Conservation (phyloP, 768 basidiomycete species). For the Suillus hirtellus region DNA sequence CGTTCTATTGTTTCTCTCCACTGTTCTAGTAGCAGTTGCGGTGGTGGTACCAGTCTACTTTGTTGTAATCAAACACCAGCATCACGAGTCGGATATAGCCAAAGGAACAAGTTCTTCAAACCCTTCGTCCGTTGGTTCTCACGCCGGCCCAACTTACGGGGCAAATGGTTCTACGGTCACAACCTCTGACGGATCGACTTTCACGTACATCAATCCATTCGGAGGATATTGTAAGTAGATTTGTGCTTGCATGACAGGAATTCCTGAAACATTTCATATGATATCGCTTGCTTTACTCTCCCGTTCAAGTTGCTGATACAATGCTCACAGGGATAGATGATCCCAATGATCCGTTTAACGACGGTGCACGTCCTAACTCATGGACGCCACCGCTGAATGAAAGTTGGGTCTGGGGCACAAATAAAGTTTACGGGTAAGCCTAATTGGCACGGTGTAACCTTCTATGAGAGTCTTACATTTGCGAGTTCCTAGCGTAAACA, state of each 20-base stretch:
- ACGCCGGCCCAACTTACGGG: not conserved
- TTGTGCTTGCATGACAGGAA: not conserved
- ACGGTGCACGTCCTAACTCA: slow-evolving; percentile 69
- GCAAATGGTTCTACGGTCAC: slow-evolving; percentile 69
- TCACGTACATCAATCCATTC: slow-evolving; percentile 77
- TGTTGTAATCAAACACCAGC: not conserved
- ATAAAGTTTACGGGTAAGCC: slow-evolving; percentile 61
- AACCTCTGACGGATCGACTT: slow-evolving; percentile 65
- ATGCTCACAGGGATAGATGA: slow-evolving; percentile 56
- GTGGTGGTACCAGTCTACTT: slow-evolving; percentile 3
- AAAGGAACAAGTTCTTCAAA: not conserved
- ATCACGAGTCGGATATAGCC: not conserved
- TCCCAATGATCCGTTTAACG: slow-evolving; percentile 73
- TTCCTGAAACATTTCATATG: not conserved
- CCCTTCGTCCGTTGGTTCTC: not conserved
- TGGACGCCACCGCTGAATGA: slow-evolving; percentile 82
- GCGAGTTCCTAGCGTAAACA: slow-evolving; percentile 49
- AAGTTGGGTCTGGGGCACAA: slow-evolving; percentile 67
- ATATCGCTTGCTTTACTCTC: not conserved
- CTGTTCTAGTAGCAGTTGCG: not conserved
- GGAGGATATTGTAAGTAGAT: slow-evolving; percentile 65
- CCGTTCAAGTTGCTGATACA: slow-evolving; percentile 8
- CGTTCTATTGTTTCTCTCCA: not conserved
- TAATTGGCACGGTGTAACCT: slow-evolving; percentile 10
- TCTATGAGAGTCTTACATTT: slow-evolving; percentile 15